Evolutionary conservation across 129 eudicot genomes (phyloP).

Genomic region (Centrapalus pauciflorus): DNA sequence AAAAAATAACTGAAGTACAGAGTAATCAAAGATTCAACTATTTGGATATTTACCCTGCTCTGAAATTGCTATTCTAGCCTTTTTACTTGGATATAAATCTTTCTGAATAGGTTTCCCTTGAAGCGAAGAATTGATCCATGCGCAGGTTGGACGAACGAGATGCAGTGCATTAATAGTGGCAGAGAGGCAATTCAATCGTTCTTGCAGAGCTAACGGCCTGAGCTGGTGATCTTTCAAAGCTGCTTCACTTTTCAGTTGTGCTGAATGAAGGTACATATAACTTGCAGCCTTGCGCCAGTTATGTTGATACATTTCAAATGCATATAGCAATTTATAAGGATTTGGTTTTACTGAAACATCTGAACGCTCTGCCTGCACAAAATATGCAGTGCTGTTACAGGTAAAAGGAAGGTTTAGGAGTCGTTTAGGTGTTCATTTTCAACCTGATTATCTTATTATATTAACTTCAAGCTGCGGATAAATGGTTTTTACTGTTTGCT

Average conservation of each 20-base stretch:
- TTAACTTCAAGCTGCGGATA: no score
- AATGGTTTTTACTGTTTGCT: no score
- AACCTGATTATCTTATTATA: no score
- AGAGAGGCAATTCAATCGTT: constrained; percentile 77
- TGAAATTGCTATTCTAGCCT: constrained; percentile 48
- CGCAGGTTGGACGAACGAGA: constrained; percentile 79
- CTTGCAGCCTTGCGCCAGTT: constrained; percentile 94
- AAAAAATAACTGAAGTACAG: neutral
- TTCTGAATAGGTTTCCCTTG: constrained; percentile 41
- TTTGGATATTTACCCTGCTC: constrained; percentile 50
- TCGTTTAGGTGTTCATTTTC: no score
- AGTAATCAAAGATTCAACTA: constrained; percentile 7
- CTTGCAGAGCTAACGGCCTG: constrained; percentile 66
- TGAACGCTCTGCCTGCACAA: constrained; percentile 77
- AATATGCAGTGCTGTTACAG: neutral
- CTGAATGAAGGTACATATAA: constrained; percentile 67
- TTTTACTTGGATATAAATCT: constrained; percentile 67
- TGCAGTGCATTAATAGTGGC: constrained; percentile 94
- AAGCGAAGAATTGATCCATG: constrained; percentile 67
- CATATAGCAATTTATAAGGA: constrained; percentile 76
- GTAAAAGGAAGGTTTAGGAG: neutral
- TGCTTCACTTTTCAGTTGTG: constrained; percentile 58
- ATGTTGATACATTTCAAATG: constrained; percentile 89
- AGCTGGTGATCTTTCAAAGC: constrained; percentile 54
- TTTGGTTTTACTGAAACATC: constrained; percentile 77